Base-by-base conservation (phyloP, 2,329 filamentous ascomycete species). In the Penicillium janthinellum region DNA sequence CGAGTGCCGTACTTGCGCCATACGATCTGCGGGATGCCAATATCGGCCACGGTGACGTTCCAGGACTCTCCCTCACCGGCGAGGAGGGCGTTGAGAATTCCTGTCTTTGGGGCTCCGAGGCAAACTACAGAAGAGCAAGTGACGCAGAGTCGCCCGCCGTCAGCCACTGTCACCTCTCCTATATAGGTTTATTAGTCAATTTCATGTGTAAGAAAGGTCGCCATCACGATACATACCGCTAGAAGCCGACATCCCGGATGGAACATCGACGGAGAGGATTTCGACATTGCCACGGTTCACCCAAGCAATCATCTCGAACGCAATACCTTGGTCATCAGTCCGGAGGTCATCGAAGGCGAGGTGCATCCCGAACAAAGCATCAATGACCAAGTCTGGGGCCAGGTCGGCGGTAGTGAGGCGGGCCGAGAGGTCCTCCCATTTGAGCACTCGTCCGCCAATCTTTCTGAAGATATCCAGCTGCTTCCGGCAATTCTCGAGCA, bases 261-360 rank as follows among this genome's bases (percentile, higher is more conserved):
- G 95, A 5, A 96, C 87, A 72, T 96, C 94, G n/a, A 99, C 86
- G 0, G 92, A 90, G 20, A 99, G 79, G 3, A 95, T 89, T 59
- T 89, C 88, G 0, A 92, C 88, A 64, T 92, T 90, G 72, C 89
- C 91, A 64, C 92, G 89, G 72, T 97, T 98, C 2, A 92, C 90
- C 92, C 93, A 98, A 63, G 92, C 90, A 70, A 97, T 95, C 71
- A 97, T 86, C 71, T 96, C 90, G 70, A 96, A 93, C 0, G 92
- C 91, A 0, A 89, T 90, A 3, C 89, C 88, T 73, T 96, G 91
- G 65, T 96, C 90, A 15, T 90, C 89, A 2, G 88, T 90, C 38
- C 91, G 86, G 31, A 98, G 82, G 67, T 96, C 92, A 66, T 97
- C 92, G 70, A 97, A 97, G 2, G 91, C 89, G 58, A 92, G 87